phyloP scores from a whole-genome alignment of 225 moss, liverwort and hornwort genomes.

The Lunularia cruciata region DNA sequence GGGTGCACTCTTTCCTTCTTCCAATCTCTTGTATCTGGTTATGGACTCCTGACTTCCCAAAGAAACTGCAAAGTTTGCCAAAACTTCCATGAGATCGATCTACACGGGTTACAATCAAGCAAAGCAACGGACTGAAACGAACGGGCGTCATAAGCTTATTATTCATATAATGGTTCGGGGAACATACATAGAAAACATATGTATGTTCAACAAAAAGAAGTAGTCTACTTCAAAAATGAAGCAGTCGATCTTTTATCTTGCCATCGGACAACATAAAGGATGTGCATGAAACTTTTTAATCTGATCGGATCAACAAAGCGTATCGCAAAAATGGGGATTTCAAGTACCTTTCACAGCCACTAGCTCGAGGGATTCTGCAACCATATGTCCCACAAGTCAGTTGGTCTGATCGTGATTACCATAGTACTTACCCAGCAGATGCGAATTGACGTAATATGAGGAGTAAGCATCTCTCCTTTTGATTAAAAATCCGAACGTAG shows the following conservation, averaged over 20 bases:
- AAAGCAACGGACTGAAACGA: no score
- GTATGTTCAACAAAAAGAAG: no score
- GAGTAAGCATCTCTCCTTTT: background rate
- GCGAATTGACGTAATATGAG: background rate
- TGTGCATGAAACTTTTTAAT: no score
- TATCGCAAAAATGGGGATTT: background rate
- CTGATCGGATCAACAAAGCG: no score
- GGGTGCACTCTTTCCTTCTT: constrained; percentile 44
- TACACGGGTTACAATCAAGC: background rate
- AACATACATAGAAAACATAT: no score
- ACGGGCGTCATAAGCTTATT: no score
- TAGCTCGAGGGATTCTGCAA: constrained; percentile 27
- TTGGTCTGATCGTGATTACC: background rate
- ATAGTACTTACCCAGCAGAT: constrained; percentile 11
- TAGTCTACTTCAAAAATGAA: no score
- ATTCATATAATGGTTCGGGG: no score
- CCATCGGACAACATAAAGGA: no score
- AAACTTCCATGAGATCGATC: background rate
- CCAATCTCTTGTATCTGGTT: constrained; percentile 51
- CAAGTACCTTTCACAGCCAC: constrained; percentile 39
- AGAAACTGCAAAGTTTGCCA: constrained; percentile 46
- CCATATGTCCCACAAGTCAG: constrained; percentile 12
- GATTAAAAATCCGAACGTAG: no score
- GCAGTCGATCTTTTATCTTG: no score
- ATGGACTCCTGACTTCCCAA: constrained; percentile 58